Evolutionary conservation across 257 asterid genomes (phyloP).

Genomic region (Dorcoceras hygrometricum): DNA sequence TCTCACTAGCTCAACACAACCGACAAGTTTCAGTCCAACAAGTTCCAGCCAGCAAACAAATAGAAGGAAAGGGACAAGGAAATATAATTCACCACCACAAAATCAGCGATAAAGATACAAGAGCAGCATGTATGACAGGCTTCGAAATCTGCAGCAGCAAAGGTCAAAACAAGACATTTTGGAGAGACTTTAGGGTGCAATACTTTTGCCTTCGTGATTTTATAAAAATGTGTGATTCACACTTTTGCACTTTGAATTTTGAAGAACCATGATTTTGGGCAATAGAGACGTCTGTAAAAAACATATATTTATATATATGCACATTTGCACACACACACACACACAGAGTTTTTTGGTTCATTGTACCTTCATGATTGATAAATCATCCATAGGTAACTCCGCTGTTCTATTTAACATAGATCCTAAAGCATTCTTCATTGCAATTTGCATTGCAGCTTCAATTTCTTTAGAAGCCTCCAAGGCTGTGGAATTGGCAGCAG

Average conservation of each 20-base stretch:
- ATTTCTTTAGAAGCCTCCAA: slow-evolving; percentile 93
- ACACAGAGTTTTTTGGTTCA: background rate
- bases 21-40: background rate
- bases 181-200: background rate
- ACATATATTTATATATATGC: background rate
- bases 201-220: background rate
- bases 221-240: background rate
- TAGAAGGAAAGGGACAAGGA: background rate
- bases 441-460: slow-evolving; percentile 92
- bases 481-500: slow-evolving; percentile 98
- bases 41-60: background rate
- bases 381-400: slow-evolving; percentile 91
- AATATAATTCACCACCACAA: background rate
- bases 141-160: background rate
- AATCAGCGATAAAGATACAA: background rate
- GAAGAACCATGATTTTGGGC: background rate
- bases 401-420: slow-evolving; percentile 65
- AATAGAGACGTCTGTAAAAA: background rate
- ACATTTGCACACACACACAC: background rate
- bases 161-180: background rate
- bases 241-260: background rate
- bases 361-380: slow-evolving; percentile 88
- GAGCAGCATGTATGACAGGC: background rate
- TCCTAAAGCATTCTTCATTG: slow-evolving; percentile 92
- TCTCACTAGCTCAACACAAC: background rate